Evolutionary conservation across 1,284 basidiomycete species (phyloP).

Genomic region (Mycena citricolor): DNA sequence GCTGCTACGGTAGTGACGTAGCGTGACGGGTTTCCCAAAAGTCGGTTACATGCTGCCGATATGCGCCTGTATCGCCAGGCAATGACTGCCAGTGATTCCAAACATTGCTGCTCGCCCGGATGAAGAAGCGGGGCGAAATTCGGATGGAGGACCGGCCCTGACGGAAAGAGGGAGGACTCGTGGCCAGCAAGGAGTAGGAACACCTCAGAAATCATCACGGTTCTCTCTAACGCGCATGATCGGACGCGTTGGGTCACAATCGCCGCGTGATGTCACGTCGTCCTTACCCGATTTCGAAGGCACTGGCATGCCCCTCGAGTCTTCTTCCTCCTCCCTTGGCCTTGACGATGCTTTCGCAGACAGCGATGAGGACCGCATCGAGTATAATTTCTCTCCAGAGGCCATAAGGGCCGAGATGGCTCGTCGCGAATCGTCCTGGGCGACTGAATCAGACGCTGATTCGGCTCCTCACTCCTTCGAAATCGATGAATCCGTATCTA

Average conservation of each 20-base stretch:
- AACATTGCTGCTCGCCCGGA: conserved; percentile 80
- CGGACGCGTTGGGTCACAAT: neutral
- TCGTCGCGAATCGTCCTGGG: conserved; percentile 44
- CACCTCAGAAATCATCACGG: conserved; percentile 83
- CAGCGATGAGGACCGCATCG: conserved; percentile 46
- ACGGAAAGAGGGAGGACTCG: conserved; percentile 70
- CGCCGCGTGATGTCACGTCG: neutral
- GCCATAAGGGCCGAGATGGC: conserved; percentile 57
- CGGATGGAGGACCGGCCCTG: conserved; percentile 58
- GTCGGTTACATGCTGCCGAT: conserved; percentile 49
- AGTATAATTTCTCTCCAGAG: conserved; percentile 56
- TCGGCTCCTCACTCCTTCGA: conserved; percentile 35
- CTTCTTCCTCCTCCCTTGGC: conserved; percentile 36
- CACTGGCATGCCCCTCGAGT: conserved; percentile 4
- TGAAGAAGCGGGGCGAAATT: conserved; percentile 74
- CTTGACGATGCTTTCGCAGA: conserved; percentile 72
- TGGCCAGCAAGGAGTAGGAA: conserved; percentile 83
- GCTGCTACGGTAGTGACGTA: conserved; percentile 73
- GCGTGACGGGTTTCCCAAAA: conserved; percentile 64
- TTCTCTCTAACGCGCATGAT: no score
- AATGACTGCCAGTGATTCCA: conserved; percentile 71
- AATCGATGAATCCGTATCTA: conserved; percentile 56
- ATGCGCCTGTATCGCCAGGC: conserved; percentile 73
- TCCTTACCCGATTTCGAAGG: neutral
- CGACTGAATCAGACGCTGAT: conserved; percentile 26